Conservation (phyloP, 208 protist genomes). For the Acanthamoeba castellanii region DNA sequence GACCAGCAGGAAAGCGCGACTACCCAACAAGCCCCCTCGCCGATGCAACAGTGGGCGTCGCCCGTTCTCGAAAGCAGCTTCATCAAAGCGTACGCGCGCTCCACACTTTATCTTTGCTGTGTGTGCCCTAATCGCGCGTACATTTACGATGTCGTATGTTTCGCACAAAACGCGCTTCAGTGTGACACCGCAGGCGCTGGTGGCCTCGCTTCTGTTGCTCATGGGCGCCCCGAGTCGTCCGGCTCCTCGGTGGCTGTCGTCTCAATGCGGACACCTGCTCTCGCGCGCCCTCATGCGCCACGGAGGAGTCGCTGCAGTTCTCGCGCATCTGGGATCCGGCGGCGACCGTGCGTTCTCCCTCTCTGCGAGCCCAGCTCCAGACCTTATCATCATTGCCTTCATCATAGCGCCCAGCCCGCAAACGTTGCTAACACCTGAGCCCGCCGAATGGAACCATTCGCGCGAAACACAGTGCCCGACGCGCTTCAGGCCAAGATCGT, state of each 20-base stretch:
- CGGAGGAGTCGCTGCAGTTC: background rate
- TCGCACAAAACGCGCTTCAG: background rate
- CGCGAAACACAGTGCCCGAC: background rate
- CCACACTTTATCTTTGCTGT: background rate
- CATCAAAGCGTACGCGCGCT: background rate
- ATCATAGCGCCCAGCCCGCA: too few relatives aligned
- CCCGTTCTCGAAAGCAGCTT: background rate
- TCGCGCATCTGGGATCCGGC: background rate
- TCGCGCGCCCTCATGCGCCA: slow-evolving; percentile 4
- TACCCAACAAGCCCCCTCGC: background rate
- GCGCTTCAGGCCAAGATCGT: slow-evolving; percentile 23
- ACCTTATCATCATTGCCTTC: background rate
- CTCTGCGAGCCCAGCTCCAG: background rate
- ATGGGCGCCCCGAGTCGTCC: background rate
- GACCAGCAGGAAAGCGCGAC: background rate
- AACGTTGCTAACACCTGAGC: too few relatives aligned
- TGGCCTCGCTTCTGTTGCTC: background rate
- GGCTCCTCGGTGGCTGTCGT: background rate
- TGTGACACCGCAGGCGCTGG: background rate
- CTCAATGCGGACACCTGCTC: background rate
- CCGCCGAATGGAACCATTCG: too few relatives aligned
- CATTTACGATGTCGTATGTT: too few relatives aligned
- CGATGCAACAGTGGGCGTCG: background rate
- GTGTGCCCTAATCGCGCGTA: background rate
- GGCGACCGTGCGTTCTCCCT: background rate